Conservation (phyloP, 257 asterid genomes). For the Rehmannia glutinosa region DNA sequence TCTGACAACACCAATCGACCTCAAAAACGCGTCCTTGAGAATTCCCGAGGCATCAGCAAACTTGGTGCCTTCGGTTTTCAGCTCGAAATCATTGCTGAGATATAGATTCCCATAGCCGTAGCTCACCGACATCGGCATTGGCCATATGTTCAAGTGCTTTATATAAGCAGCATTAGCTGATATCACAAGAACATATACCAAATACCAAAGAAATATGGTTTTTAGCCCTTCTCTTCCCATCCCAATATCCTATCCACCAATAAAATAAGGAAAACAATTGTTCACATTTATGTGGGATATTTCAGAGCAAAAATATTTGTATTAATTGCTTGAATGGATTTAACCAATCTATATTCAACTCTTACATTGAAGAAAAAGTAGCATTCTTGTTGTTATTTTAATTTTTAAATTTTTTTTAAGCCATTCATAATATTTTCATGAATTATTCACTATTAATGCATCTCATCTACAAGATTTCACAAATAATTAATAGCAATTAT, state of each 20-base stretch:
- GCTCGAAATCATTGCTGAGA: slow-evolving; percentile 54
- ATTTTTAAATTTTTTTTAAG: too few relatives aligned
- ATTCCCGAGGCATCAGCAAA: slow-evolving; percentile 67
- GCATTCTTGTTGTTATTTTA: too few relatives aligned
- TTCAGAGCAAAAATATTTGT: too few relatives aligned
- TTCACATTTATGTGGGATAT: slow-evolving; percentile 2
- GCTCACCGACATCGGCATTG: slow-evolving; percentile 78
- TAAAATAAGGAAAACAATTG: slow-evolving; percentile 1
- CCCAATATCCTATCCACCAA: slow-evolving; percentile 28
- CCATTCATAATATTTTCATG: too few relatives aligned
- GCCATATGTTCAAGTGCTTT: slow-evolving; percentile 68
- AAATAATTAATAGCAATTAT: not conserved
- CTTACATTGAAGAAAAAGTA: too few relatives aligned
- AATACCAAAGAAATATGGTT: slow-evolving; percentile 26
- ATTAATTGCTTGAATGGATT: too few relatives aligned
- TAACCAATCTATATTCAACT: too few relatives aligned
- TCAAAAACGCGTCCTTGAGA: slow-evolving; percentile 67
- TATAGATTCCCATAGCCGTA: slow-evolving; percentile 46
- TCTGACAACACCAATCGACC: slow-evolving; percentile 38
- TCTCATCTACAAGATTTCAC: not conserved
- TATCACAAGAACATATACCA: slow-evolving; percentile 27
- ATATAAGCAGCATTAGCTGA: slow-evolving; percentile 36
- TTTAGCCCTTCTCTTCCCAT: slow-evolving; percentile 31
- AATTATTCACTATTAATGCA: slow-evolving; percentile 17
- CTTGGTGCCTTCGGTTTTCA: slow-evolving; percentile 67